Conservation (phyloP, 1,284 basidiomycete species). For the Apiotrichum akiyoshidainum region DNA sequence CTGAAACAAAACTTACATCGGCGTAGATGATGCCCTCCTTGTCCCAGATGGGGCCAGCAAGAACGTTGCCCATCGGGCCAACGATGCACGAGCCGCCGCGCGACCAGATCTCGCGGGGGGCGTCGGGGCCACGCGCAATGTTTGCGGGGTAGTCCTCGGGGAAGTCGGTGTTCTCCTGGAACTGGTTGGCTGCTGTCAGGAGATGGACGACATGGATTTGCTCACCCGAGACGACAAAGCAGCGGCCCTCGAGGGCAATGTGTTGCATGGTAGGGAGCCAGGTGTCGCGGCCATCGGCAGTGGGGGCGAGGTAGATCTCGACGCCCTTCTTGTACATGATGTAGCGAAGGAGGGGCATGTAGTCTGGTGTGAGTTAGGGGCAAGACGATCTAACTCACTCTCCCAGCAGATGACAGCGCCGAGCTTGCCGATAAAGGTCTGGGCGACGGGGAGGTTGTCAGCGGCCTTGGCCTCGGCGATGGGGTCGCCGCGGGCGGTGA, state of each 20-base stretch:
- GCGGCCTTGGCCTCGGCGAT: conserved; percentile 19
- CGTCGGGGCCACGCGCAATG: background rate
- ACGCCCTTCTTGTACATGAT: conserved; percentile 40
- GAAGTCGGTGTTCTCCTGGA: conserved; percentile 27
- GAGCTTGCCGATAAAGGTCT: conserved; percentile 52
- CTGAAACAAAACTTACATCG: conserved; percentile 41
- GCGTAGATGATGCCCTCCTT: conserved; percentile 64
- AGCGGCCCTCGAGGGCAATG: conserved; percentile 71
- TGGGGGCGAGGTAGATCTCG: conserved; percentile 48
- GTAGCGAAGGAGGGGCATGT: conserved; percentile 62
- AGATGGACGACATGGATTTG: background rate
- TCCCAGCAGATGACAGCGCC: conserved; percentile 72
- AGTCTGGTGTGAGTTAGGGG: conserved; percentile 47
- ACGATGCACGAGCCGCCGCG: conserved; percentile 67
- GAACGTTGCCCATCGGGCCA: conserved; percentile 62
- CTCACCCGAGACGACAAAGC: conserved; percentile 63
- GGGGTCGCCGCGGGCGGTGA: conserved; percentile 28
- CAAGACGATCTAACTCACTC: conserved; percentile 40
- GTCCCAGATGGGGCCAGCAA: conserved; percentile 64
- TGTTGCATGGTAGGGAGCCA: conserved; percentile 68
- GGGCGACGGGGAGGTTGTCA: conserved; percentile 45
- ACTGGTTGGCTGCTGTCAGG: conserved; percentile 28
- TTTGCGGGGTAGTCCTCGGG: conserved; percentile 30
- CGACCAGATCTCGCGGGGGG: conserved; percentile 21
- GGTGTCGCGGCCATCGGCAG: conserved; percentile 61